A percentile compares a stretch with the other conserved stretches of the same genome.
phyloP scores from a whole-genome alignment of 768 basidiomycete genomes.

The Tubosaeta sp. region DNA sequence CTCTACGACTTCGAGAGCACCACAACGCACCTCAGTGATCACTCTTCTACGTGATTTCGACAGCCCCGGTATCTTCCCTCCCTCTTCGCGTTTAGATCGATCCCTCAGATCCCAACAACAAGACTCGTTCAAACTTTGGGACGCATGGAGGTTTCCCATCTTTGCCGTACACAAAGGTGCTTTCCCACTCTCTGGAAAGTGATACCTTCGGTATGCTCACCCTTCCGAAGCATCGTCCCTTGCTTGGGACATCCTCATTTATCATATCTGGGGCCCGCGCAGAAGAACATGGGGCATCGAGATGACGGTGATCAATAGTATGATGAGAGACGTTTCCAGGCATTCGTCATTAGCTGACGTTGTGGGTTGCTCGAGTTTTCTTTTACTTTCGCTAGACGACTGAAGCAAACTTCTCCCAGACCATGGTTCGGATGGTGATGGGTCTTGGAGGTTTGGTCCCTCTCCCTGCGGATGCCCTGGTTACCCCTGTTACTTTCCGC shows the following conservation, averaged over 20 bases:
- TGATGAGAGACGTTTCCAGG: slow-evolving; percentile 79
- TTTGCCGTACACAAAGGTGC: slow-evolving; percentile 61
- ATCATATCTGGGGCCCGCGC: slow-evolving; percentile 83
- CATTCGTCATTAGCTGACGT: slow-evolving; percentile 85
- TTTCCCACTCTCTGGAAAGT: neutral
- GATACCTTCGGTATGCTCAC: neutral
- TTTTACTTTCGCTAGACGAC: neutral
- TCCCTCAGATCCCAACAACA: slow-evolving; percentile 57
- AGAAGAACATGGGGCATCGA: slow-evolving; percentile 91
- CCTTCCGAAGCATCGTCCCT: slow-evolving; percentile 29
- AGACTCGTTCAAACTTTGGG: slow-evolving; percentile 57
- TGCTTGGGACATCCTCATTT: slow-evolving; percentile 66
- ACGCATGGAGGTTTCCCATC: slow-evolving; percentile 69
- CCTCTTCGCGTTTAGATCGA: slow-evolving; percentile 68
- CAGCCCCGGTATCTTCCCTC: slow-evolving; percentile 64
- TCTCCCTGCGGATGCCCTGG: slow-evolving; percentile 85
- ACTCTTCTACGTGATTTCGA: slow-evolving; percentile 50
- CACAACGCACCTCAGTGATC: slow-evolving; percentile 16
- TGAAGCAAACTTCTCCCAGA: slow-evolving; percentile 28
- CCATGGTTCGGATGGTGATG: slow-evolving; percentile 59
- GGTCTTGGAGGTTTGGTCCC: slow-evolving; percentile 78
- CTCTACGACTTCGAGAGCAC: slow-evolving; percentile 13
- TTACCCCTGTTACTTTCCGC: slow-evolving; percentile 90
- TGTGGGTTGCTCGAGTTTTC: slow-evolving; percentile 37
- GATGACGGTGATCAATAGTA: slow-evolving; percentile 83